Evolutionary conservation across 1,284 basidiomycete species (phyloP), one percentile per base, ranked within the genome.

Genomic region (Bondarzewia mesenterica): DNA sequence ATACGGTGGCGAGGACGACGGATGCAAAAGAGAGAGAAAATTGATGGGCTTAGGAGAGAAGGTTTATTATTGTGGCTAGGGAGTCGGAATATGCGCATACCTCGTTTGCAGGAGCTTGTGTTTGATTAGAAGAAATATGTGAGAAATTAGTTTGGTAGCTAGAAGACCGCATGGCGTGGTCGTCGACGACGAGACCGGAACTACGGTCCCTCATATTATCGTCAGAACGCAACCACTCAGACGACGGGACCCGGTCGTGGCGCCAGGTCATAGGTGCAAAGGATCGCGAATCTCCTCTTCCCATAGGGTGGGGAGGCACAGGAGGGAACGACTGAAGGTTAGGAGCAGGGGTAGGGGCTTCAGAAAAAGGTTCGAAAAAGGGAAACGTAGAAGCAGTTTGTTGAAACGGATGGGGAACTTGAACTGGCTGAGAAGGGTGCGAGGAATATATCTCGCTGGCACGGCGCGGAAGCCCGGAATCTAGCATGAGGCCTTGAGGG

Each of bases 1-100:
- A 57, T 90, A 90, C 1, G 86, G 86, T 10, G 88, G 87, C 21
- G 83, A 80, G 1, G 87, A 86, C 0, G 85, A 85, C 1, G 87
- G 87, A 57, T 89, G 86, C 49, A 90, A 72, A 41, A 89, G 71
- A 12, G 85, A 85, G 44, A 90, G 71, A 61, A 89, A 90, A 63
- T 90, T 90, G 68, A 90, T 88, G 5, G 87, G 86, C 86, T n/a
- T 90, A 53, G 36, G 44, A 48, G 27, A 2, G 25, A 12, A 32
- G 10, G 12, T 32, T 32, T 32, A 32, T 12, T 32, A 32, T 7
- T 32, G 10, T n/a, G 7, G 39, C 18, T 5, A 20, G 2, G 10
- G 20, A 7, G 15, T 41, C 7, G 22, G 39, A 21, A 39, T 42
- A 29, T 51, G 50, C 43, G 49, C 58, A 47, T 54, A 65, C 70